Percentiles rank a stretch among this genome's conserved stretches.
These are phyloP conservation scores for Dendrobium officinale DNA, from an alignment of 106 monocot species.

Conservation along the genomic window DNA sequence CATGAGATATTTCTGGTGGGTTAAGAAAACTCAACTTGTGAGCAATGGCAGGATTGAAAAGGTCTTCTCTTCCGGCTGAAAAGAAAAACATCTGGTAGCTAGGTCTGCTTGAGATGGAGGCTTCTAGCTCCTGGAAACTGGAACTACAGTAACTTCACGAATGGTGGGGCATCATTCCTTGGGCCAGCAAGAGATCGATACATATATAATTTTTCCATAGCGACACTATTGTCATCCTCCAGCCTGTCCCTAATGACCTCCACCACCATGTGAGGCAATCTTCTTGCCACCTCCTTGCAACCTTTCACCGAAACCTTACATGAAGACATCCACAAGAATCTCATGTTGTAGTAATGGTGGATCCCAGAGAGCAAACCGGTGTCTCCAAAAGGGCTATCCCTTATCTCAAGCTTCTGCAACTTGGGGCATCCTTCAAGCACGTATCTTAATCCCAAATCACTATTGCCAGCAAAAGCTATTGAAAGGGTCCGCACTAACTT, in stretches of 20 bases:
- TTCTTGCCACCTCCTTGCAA: slow-evolving; percentile 62
- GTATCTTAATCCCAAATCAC: slow-evolving; percentile 51
- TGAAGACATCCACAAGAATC: slow-evolving; percentile 87
- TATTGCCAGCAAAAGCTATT: slow-evolving; percentile 74
- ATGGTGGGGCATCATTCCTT: slow-evolving; percentile 66
- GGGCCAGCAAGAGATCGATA: slow-evolving; percentile 76
- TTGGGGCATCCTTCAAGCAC: slow-evolving; percentile 71
- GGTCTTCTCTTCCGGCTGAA: not conserved
- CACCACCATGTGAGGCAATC: slow-evolving; percentile 52
- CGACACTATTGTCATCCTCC: slow-evolving; percentile 21
- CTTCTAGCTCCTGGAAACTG: not conserved
- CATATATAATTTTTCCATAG: slow-evolving; percentile 58
- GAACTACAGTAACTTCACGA: slow-evolving; percentile 63
- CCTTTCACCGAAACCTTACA: slow-evolving; percentile 59
- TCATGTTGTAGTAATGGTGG: slow-evolving; percentile 82
- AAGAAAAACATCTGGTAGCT: not conserved
- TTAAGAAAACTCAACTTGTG: not conserved
- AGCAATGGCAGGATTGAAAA: not conserved
- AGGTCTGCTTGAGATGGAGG: not conserved
- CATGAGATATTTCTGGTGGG: not conserved
- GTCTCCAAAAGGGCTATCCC: slow-evolving; percentile 79
- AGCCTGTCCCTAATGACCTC: slow-evolving; percentile 54
- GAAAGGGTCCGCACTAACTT: slow-evolving; percentile 81
- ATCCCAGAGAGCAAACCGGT: slow-evolving; percentile 59
- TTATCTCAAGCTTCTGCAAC: slow-evolving; percentile 83